These are phyloP conservation scores for Diplodia mutila DNA, from an alignment of 2,329 filamentous ascomycete genomes.

Conservation along the genomic window DNA sequence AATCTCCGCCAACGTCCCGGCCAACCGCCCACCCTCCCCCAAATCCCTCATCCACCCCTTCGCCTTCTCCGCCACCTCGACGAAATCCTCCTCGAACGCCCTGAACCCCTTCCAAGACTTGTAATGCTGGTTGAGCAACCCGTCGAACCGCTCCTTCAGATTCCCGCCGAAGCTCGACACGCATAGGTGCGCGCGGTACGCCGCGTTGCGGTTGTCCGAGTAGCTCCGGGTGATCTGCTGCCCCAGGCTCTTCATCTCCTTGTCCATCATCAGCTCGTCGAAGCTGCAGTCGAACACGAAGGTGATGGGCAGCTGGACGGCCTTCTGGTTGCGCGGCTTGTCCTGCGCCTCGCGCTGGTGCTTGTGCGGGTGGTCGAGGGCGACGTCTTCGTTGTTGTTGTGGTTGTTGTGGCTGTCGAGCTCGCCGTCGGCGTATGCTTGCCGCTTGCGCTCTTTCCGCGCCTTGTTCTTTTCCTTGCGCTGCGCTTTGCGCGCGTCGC, in stretches of 20 bases:
- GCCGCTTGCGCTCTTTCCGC: conserved; percentile 56
- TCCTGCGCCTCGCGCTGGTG: conserved; percentile 31
- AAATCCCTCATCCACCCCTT: conserved; percentile 67
- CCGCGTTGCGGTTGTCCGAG: conserved; percentile 77
- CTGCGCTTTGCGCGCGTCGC: conserved; percentile 60
- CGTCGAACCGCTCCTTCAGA: conserved; percentile 80
- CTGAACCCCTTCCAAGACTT: conserved; percentile 77
- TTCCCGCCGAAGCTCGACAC: conserved; percentile 77
- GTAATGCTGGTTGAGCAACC: conserved; percentile 70
- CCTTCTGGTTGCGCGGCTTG: conserved; percentile 35
- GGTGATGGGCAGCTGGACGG: conserved; percentile 71
- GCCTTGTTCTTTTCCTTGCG: conserved; percentile 61
- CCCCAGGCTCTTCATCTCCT: conserved; percentile 80
- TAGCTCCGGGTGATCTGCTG: conserved; percentile 87
- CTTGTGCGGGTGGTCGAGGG: conserved; percentile 29
- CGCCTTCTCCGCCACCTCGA: conserved; percentile 67
- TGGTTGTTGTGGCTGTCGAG: not conserved
- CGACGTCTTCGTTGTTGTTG: conserved; percentile 29
- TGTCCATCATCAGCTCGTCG: conserved; percentile 84
- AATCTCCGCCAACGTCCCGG: conserved; percentile 58
- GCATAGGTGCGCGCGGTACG: conserved; percentile 71
- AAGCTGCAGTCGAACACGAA: conserved; percentile 91
- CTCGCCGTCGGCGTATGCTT: conserved; percentile 37
- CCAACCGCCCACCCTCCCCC: conserved; percentile 61
- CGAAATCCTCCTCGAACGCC: conserved; percentile 75